Evolutionary conservation across 2,329 filamentous ascomycete species (phyloP).

Genomic region (Paecilomyces fulvus): DNA sequence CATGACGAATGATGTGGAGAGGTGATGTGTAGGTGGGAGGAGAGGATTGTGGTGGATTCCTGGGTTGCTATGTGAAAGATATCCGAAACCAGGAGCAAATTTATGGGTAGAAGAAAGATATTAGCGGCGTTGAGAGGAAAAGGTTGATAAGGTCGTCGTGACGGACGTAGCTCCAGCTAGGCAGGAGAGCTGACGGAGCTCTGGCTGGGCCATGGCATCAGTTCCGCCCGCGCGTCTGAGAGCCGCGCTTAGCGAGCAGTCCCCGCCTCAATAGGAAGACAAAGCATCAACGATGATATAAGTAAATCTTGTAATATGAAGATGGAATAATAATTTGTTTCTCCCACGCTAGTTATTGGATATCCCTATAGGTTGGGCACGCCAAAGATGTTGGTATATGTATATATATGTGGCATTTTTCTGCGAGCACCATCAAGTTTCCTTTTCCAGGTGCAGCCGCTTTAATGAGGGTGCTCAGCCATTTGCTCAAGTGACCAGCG

Average conservation of each 20-base stretch:
- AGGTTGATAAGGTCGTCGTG: not conserved
- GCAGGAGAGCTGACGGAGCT: conserved; percentile 33
- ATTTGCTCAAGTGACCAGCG: too few species aligned
- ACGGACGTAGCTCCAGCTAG: conserved; percentile 12
- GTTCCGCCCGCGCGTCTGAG: conserved; percentile 2
- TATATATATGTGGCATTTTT: too few species aligned
- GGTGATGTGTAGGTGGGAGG: not conserved
- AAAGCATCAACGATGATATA: not conserved
- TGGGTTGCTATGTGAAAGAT: not conserved
- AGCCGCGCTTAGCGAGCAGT: conserved; percentile 4
- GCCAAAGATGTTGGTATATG: not conserved
- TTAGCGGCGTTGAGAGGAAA: not conserved
- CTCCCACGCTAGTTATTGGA: not conserved
- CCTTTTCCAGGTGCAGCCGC: too few species aligned
- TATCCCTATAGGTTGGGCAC: not conserved
- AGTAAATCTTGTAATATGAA: not conserved
- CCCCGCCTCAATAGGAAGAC: not conserved
- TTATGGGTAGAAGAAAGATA: not conserved
- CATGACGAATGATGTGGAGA: conserved; percentile 36
- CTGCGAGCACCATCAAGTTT: too few species aligned
- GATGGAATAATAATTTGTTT: too few species aligned
- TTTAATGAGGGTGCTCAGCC: too few species aligned
- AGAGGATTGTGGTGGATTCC: not conserved
- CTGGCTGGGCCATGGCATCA: conserved; percentile 11
- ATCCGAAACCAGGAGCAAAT: not conserved